Base-by-base conservation (phyloP, 305 asterid species). In the Stenogyne calaminthoides region DNA sequence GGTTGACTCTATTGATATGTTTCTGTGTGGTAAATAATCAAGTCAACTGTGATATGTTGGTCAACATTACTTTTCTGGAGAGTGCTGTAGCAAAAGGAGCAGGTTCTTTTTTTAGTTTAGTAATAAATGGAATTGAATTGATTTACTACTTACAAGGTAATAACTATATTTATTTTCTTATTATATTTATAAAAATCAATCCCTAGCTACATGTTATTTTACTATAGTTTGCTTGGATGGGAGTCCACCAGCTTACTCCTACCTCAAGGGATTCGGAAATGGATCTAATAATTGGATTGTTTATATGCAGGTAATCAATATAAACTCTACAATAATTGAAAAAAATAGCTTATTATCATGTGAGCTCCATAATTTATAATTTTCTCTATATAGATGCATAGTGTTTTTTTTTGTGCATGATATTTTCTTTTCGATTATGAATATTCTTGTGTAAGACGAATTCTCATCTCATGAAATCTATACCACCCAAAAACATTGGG, bases 191-290 rank as follows among this genome's bases (percentile, higher is more conserved):
- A 19, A 12, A n/a, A n/a, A 32, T 32, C 7, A 34, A 39, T 39
- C 18, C 7, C 16, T 32, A 25, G 3, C 29, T 9, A 12, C 6
- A 19, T 54, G 12, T 5, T 69, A 1, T 36, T 14, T 11, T 40
- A 4, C 8, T 16, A 18, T 58, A 82, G 87, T 81, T 55, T 85
- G 87, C 51, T 73, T 81, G 57, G 88, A 81, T 55, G 90, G 88
- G 10, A 83, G 82, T 39, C 83, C 90, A 65, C 86, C 90, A 2
- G 83, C 84, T 20, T 85, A 81, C 63, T 73, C 81, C 36, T 67
- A 67, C n/a, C 46, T 52, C 1, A 42, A 70, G 75, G 88, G 88
- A 56, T 80, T 20, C 34, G 85, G 83, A 29, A 51, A 36, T 0
- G 88, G 86, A 37, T 54, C 76, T 14, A 68, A 65, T 42, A 83